These are phyloP conservation scores for Prunus mira DNA, from an alignment of 306 rosid genomes.

Conservation along the genomic window DNA sequence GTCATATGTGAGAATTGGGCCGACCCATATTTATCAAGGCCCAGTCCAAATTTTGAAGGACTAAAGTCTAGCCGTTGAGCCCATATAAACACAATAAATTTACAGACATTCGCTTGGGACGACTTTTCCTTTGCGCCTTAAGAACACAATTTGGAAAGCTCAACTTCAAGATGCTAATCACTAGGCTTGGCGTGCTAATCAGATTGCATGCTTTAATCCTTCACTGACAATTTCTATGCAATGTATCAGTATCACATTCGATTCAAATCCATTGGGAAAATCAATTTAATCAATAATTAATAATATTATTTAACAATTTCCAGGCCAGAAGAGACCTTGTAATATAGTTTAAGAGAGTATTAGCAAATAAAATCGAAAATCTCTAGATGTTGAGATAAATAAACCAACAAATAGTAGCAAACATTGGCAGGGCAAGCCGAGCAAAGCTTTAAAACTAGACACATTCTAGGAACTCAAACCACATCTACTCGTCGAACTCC, in stretches of 20 bases:
- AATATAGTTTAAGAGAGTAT: conserved; percentile 25
- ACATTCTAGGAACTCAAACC: conserved; percentile 17
- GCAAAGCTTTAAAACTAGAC: conserved; percentile 11
- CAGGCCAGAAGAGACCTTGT: background rate
- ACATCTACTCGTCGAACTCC: conserved; percentile 54
- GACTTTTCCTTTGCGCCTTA: no score
- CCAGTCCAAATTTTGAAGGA: no score
- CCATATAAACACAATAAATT: no score
- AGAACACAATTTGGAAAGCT: no score
- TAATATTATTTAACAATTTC: background rate
- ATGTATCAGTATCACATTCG: no score
- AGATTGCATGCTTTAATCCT: no score
- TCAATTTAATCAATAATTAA: background rate
- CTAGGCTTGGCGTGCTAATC: no score
- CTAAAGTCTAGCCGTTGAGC: no score
- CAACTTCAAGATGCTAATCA: no score
- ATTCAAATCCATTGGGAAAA: background rate
- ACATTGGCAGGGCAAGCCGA: conserved; percentile 19
- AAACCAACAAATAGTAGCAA: conserved; percentile 33
- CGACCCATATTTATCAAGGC: no score
- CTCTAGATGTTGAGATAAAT: conserved; percentile 37
- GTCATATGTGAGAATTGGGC: no score
- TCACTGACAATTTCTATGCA: background rate
- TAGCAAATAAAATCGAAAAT: conserved; percentile 29
- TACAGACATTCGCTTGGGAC: no score